Percentiles rank a stretch among this genome's conserved stretches.
Evolutionary conservation across 768 basidiomycete genomes (phyloP).

Genomic region (Pleurotus eryngii): DNA sequence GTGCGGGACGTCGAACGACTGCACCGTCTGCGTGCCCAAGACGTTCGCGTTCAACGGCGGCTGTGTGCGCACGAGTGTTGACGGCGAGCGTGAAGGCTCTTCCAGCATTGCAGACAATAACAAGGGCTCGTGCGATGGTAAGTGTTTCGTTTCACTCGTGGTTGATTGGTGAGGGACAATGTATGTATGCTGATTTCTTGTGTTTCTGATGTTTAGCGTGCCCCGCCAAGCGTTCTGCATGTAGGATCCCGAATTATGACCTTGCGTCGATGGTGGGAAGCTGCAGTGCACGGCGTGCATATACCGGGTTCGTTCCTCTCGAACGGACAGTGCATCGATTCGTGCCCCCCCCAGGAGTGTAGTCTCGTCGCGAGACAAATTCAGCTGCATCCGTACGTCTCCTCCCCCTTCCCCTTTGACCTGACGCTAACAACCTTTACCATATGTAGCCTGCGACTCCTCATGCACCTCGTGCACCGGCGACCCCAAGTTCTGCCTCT

Average conservation of each 20-base stretch:
- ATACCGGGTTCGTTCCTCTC: slow-evolving; percentile 74
- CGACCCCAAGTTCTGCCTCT: slow-evolving; percentile 65
- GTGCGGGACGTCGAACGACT: too few relatives aligned
- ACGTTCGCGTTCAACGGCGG: slow-evolving; percentile 49
- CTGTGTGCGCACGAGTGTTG: slow-evolving; percentile 61
- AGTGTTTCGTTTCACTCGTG: too few relatives aligned
- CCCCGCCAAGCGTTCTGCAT: slow-evolving; percentile 51
- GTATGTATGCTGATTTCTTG: too few relatives aligned
- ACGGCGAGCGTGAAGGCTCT: slow-evolving; percentile 69
- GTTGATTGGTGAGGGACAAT: too few relatives aligned
- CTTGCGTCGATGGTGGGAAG: slow-evolving; percentile 60
- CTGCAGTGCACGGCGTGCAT: slow-evolving; percentile 76
- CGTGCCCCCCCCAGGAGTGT: too few relatives aligned
- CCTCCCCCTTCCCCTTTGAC: background rate
- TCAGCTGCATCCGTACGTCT: slow-evolving; percentile 59
- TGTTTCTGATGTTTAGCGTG: background rate
- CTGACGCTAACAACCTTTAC: background rate
- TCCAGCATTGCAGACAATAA: slow-evolving; percentile 71
- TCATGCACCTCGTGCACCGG: slow-evolving; percentile 75
- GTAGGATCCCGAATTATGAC: slow-evolving; percentile 68
- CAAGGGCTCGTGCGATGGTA: slow-evolving; percentile 80
- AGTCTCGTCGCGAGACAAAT: slow-evolving; percentile 68
- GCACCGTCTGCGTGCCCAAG: too few relatives aligned
- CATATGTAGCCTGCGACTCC: slow-evolving; percentile 57
- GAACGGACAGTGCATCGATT: slow-evolving; percentile 65